Base-by-base conservation (phyloP, 1,284 basidiomycete species). In the Jaminaea rosea region DNA sequence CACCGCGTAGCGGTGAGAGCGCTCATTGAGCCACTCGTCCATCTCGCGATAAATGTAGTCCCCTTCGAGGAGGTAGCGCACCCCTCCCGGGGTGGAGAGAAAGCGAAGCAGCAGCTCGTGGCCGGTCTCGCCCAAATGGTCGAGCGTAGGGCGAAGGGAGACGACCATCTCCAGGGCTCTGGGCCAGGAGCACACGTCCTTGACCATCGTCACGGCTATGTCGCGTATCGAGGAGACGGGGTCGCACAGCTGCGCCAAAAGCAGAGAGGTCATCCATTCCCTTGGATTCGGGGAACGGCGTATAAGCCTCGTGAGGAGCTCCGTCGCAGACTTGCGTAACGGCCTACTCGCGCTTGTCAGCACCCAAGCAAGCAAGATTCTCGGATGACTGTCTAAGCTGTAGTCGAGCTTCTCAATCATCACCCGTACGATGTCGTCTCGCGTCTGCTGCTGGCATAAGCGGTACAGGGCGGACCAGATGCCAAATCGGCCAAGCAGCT, bases 381-480 rank as follows among this genome's bases (percentile, higher is more conserved):
- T 53, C 10, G 66, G 45, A 41, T 67, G 65, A 0, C 70, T 62
- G n/a, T 67, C 62, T 42, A 59, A 53, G 26, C 59, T 53, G 37
- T 67, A 64, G 49, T 97, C 90, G 41, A 97, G 79, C 63, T 89
- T 88, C 67, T 91, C 87, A 47, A 97, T 86, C 59, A 96, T 88
- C 9, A 84, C 84, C 65, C 85, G 87, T 58, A 92, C 86, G 34
- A 98, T 79, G 68, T 97, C 92, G 68, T 96, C 91, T 31, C 94
- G 80, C 72, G 86, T 87, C 28, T 85, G 80, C 46, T 96, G 78
- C 70, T 97, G 92, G 71, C 86, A 89, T 26, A 98, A 77, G 65
- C 91, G 88, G 67, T 98, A 96, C 70, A 98, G 88, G 0, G 87
- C 85, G 0, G 92, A 94, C 73, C 96, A 98, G 34, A 96, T 81